These are phyloP conservation scores for Anthracocystis walkeri DNA, from an alignment of 1,284 basidiomycete genomes.

Conservation along the genomic window DNA sequence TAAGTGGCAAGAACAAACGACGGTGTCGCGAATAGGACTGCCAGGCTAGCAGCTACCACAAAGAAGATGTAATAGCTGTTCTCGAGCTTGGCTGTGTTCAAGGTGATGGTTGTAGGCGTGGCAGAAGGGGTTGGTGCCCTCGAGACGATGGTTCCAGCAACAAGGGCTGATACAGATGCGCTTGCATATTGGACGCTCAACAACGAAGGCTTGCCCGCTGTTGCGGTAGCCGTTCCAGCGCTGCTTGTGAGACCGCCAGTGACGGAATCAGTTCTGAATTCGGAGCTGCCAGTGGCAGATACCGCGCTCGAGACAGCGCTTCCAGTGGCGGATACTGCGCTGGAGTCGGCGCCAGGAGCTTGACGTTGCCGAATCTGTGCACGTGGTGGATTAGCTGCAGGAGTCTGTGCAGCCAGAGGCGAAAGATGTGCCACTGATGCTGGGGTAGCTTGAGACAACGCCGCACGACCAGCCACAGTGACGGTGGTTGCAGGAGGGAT, in stretches of 20 bases:
- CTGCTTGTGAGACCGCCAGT: too few relatives aligned
- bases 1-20: not conserved
- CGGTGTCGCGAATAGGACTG: not conserved
- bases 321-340: too few relatives aligned
- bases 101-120: not conserved
- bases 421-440: not conserved
- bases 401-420: not conserved
- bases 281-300: too few relatives aligned
- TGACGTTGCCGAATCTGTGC: not conserved
- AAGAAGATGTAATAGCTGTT: constrained; percentile 3
- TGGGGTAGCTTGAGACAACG: not conserved
- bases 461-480: not conserved
- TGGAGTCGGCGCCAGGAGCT: not conserved
- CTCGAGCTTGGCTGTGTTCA: constrained; percentile 9
- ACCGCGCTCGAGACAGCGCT: not conserved
- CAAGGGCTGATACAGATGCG: constrained; percentile 7
- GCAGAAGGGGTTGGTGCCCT: not conserved
- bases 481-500: not conserved
- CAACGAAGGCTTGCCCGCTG: not conserved
- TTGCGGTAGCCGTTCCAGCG: not conserved
- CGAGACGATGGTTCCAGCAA: constrained; percentile 13
- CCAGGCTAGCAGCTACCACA: not conserved
- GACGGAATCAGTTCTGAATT: too few relatives aligned
- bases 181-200: not conserved
- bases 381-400: not conserved